These are phyloP conservation scores for Anthracocystis panici-leucophaei DNA, from an alignment of 1,284 basidiomycete genomes.

Conservation along the genomic window DNA sequence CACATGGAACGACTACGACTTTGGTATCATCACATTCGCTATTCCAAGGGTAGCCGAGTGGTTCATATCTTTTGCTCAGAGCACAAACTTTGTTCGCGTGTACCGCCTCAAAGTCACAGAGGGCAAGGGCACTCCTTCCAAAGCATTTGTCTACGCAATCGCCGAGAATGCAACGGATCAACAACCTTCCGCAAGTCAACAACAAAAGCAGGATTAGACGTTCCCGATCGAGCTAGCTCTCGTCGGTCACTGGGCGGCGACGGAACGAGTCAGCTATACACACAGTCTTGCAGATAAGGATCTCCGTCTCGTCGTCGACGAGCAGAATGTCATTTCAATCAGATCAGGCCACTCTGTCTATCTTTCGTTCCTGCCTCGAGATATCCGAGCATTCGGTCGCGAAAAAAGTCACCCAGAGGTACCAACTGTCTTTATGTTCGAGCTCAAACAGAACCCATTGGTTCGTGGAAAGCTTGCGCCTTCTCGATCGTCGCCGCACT, in stretches of 20 bases:
- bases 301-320: slow-evolving; percentile 6
- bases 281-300: not conserved
- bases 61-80: slow-evolving; percentile 17
- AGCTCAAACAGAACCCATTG: slow-evolving; percentile 24
- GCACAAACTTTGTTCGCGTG: slow-evolving; percentile 3
- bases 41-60: slow-evolving; percentile 10
- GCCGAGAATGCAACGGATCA: slow-evolving; percentile 20
- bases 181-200: slow-evolving; percentile 25
- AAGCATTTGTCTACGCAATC: slow-evolving; percentile 21
- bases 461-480: not conserved
- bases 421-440: slow-evolving; percentile 15
- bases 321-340: slow-evolving; percentile 7
- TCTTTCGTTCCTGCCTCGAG: slow-evolving; percentile 29
- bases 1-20: not conserved
- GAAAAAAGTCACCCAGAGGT: not conserved
- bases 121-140: not conserved
- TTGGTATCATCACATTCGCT: slow-evolving; percentile 35
- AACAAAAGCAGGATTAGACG: not conserved
- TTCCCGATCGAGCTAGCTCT: slow-evolving; percentile 3
- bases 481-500: slow-evolving; percentile 5
- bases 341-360: not conserved
- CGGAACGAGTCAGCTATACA: slow-evolving; percentile 6
- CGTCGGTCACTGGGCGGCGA: slow-evolving; percentile 21
- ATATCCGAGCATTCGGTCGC: slow-evolving; percentile 9
- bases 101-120: slow-evolving; percentile 1